Percentiles rank a stretch among this genome's conserved stretches.
These are phyloP conservation scores for Coemansia sp. DNA, from an alignment of 192 early-diverging fungal genomes.

Conservation along the genomic window DNA sequence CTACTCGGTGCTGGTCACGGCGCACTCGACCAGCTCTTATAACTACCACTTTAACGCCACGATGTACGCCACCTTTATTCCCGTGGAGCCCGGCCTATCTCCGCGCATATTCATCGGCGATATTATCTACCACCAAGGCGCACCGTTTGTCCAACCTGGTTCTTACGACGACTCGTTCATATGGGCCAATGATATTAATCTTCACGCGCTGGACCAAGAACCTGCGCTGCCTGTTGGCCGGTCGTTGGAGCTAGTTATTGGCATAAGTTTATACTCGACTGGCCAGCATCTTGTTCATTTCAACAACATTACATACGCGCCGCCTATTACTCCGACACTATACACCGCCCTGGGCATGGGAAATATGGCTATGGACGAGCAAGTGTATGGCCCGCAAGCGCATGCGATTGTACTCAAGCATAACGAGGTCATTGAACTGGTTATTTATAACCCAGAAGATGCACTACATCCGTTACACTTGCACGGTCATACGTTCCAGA, in stretches of 20 bases:
- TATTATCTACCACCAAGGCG: slow-evolving; percentile 62
- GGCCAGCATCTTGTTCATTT: slow-evolving; percentile 72
- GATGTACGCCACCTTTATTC: slow-evolving; percentile 60
- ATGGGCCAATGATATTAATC: slow-evolving; percentile 49
- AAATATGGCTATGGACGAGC: slow-evolving; percentile 47
- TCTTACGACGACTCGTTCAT: not conserved
- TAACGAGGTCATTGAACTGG: slow-evolving; percentile 65
- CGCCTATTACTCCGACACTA: slow-evolving; percentile 65
- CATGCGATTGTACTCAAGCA: slow-evolving; percentile 64
- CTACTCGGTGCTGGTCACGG: slow-evolving; percentile 76
- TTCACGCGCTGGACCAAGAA: slow-evolving; percentile 49
- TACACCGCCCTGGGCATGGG: slow-evolving; percentile 68
- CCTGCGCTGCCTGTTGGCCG: slow-evolving; percentile 58
- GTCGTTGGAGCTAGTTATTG: slow-evolving; percentile 50
- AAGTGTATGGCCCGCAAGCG: slow-evolving; percentile 66
- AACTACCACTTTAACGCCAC: slow-evolving; percentile 72
- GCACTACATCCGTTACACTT: slow-evolving; percentile 75
- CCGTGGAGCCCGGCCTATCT: slow-evolving; percentile 33
- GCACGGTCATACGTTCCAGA: slow-evolving; percentile 84
- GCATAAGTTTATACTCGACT: slow-evolving; percentile 60
- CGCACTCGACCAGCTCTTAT: slow-evolving; percentile 53
- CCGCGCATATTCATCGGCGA: slow-evolving; percentile 57
- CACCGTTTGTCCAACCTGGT: slow-evolving; percentile 42
- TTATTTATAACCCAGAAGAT: slow-evolving; percentile 68
- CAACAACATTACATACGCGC: slow-evolving; percentile 68